phyloP scores from a whole-genome alignment of 116 monocot species.

The Cymodocea nodosa region DNA sequence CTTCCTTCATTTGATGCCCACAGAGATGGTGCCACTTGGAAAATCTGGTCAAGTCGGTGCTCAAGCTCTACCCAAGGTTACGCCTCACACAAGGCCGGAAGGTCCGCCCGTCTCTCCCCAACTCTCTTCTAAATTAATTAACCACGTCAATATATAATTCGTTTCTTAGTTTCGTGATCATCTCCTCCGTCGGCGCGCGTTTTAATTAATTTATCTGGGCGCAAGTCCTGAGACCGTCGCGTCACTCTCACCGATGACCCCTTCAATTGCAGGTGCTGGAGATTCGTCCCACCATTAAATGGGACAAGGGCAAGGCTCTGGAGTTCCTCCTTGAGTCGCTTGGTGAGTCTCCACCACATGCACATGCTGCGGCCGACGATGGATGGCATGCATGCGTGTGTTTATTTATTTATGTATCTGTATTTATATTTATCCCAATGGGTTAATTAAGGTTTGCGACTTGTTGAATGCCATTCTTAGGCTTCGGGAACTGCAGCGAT shows the following conservation, averaged over 20 bases:
- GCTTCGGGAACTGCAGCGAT: neutral
- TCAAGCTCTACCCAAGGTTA: conserved; percentile 42
- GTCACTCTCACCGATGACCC: neutral
- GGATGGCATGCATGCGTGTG: too few species aligned
- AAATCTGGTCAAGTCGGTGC: conserved; percentile 37
- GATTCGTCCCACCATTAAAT: conserved; percentile 44
- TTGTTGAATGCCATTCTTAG: neutral
- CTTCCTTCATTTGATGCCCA: neutral
- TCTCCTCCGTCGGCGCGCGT: too few species aligned
- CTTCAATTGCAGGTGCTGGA: conserved; percentile 27
- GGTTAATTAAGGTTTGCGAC: too few species aligned
- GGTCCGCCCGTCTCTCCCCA: conserved; percentile 16
- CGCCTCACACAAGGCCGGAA: conserved; percentile 47
- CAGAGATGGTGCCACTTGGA: conserved; percentile 39
- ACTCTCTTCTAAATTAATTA: neutral
- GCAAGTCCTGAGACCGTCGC: too few species aligned
- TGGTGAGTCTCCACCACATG: conserved; percentile 31
- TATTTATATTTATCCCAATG: too few species aligned
- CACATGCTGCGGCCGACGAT: too few species aligned
- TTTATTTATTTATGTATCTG: too few species aligned
- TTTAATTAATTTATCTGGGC: too few species aligned
- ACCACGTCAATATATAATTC: too few species aligned
- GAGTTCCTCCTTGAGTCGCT: conserved; percentile 63
- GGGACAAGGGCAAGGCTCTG: conserved; percentile 88
- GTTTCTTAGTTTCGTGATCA: too few species aligned